Evolutionary conservation across 306 rosid genomes (phyloP), one percentile per base, ranked within the genome.

Genomic region (Canavalia gladiata): DNA sequence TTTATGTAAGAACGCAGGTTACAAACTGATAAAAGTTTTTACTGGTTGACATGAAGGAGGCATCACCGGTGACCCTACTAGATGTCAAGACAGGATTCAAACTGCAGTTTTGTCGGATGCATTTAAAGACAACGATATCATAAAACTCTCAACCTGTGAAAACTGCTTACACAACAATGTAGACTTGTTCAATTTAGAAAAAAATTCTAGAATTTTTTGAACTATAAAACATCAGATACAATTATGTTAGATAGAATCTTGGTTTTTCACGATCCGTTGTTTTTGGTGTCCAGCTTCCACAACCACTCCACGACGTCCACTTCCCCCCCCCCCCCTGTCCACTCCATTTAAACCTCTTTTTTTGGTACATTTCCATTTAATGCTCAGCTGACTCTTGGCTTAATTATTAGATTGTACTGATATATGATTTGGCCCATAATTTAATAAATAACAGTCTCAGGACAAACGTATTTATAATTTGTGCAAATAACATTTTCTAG

Each of bases 401-500:
- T 43, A 34, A 66, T 34, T 47, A 50, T 49, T 68, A n/a, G 52
- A 59, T 65, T 55, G 80, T 33, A 65, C 41, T 7, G 33, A 3
- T 46, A 66, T 25, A 70, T 74, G 67, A 84, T 33, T 72, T 56
- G 62, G 73, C 35, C 9, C 60, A 74, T 66, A 63, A 66, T 60
- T 52, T 31, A 65, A 25, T 33, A 35, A 76, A 39, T n/a, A 77
- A 68, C 56, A 55, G 59, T 72, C 64, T 72, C 47, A 47, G 49
- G 81, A 77, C 35, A 80, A 60, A 51, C n/a, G 72, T 58, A 46
- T 73, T 50, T 84, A 75, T 68, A 74, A 74, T 62, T 68, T 30
- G 73, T 47, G 57, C 66, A 78, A 84, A 33, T 47, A 81, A 68
- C 80, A 55, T 47, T 70, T 68, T 70, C 82, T 71, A 56, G 56